Percentiles rank a stretch among this genome's conserved stretches.
Evolutionary conservation across 495 filamentous ascomycete species (phyloP).

Genomic region (Aspergillus funiculosus): DNA sequence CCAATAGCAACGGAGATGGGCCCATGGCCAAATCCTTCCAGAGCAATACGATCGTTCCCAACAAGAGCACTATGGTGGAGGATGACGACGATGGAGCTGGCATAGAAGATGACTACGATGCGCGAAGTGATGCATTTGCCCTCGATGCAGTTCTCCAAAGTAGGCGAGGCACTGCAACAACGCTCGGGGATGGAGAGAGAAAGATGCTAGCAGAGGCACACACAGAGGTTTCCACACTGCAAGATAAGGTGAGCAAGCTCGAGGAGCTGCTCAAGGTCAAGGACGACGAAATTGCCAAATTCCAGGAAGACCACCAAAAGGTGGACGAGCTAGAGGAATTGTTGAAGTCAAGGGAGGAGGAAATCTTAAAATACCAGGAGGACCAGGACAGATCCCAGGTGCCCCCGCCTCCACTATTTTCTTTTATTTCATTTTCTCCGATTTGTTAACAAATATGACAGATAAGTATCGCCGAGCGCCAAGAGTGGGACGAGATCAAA

Average conservation of each 20-base stretch:
- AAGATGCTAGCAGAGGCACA: conserved; percentile 72
- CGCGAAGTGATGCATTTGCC: conserved; percentile 60
- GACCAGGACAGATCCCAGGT: conserved; percentile 44
- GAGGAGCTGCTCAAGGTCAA: conserved; percentile 55
- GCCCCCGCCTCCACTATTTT: conserved; percentile 9
- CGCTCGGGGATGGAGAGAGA: conserved; percentile 57
- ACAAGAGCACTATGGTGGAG: conserved; percentile 97
- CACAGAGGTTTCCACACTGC: conserved; percentile 64
- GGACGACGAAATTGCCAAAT: conserved; percentile 49
- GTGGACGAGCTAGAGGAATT: conserved; percentile 56
- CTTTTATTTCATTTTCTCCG: background rate
- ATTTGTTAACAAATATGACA: conserved; percentile 20
- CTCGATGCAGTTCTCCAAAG: conserved; percentile 50
- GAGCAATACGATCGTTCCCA: conserved; percentile 91
- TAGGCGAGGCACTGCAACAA: conserved; percentile 50
- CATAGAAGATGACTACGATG: conserved; percentile 56
- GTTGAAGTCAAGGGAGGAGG: conserved; percentile 47
- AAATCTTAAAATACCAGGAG: conserved; percentile 36
- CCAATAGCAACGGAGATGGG: conserved; percentile 41
- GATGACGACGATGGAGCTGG: conserved; percentile 75
- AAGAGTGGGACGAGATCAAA: conserved; percentile 71
- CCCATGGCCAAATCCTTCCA: conserved; percentile 88
- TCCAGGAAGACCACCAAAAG: conserved; percentile 40
- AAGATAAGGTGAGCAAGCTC: conserved; percentile 66
- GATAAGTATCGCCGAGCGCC: conserved; percentile 43